Evolutionary conservation across 768 basidiomycete genomes (phyloP).

Genomic region (Lactarius akahatsu): DNA sequence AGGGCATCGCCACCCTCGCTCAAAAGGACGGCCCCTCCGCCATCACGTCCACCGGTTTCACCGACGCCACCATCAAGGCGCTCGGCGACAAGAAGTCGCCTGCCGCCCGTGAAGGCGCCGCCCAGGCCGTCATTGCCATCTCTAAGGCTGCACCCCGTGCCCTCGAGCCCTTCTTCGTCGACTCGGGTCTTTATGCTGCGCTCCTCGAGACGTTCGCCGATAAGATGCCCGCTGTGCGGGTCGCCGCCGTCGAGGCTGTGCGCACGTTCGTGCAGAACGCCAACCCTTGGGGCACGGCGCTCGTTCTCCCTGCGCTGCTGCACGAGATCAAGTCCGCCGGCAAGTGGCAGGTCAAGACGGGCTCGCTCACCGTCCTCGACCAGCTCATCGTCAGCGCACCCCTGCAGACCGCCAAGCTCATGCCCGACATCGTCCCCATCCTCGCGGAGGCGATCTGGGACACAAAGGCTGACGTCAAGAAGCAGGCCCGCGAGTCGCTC

Average conservation of each 20-base stretch:
- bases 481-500: constrained; percentile 92
- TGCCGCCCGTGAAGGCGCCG: constrained; percentile 86
- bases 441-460: constrained; percentile 98
- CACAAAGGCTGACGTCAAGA: constrained; percentile 98
- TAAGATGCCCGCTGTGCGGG: constrained; percentile 87
- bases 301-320: constrained; percentile 85
- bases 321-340: constrained; percentile 93
- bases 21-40: constrained; percentile 84
- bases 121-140: constrained; percentile 63
- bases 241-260: constrained; percentile 81
- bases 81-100: constrained; percentile 95
- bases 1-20: constrained; percentile 65
- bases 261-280: constrained; percentile 69
- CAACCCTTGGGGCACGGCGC: constrained; percentile 85
- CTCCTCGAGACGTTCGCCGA: constrained; percentile 93
- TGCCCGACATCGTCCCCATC: constrained; percentile 92
- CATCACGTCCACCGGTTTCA: constrained; percentile 68
- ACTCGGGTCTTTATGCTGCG: constrained; percentile 80
- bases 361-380: constrained; percentile 77
- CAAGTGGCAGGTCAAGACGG: constrained; percentile 97
- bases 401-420: constrained; percentile 79
- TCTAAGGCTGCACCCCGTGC: constrained; percentile 61
- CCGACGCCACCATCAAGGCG: constrained; percentile 75
- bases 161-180: constrained; percentile 86
- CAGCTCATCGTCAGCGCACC: constrained; percentile 85